Conservation (phyloP, 805 yeast species). For the Maudiozyma saulgeensis region DNA sequence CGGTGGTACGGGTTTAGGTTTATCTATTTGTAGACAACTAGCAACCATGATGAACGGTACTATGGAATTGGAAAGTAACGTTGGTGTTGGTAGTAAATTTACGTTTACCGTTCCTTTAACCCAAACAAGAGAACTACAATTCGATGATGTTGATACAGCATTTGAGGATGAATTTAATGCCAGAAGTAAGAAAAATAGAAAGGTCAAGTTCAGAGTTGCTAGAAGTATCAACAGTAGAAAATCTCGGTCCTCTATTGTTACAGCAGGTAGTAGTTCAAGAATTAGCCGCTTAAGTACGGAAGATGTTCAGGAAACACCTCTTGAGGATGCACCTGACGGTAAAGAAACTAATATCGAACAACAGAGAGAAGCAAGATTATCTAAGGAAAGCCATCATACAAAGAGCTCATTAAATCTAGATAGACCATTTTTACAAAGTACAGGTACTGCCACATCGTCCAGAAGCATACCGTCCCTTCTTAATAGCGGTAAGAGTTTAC, state of each 20-base stretch:
- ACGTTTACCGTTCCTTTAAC: conserved; percentile 68
- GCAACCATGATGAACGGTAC: conserved; percentile 89
- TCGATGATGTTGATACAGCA: conserved; percentile 30
- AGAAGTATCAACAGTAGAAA: conserved; percentile 14
- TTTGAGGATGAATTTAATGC: conserved; percentile 64
- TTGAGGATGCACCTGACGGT: not conserved
- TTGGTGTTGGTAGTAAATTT: conserved; percentile 80
- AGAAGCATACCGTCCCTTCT: conserved; percentile 10
- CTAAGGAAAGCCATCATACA: conserved; percentile 6
- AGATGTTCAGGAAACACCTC: not conserved
- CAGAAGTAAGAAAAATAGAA: conserved; percentile 41
- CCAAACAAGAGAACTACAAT: conserved; percentile 35
- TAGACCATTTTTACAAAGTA: conserved; percentile 30
- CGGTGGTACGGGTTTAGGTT: conserved; percentile 95
- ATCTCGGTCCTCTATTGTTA: conserved; percentile 15
- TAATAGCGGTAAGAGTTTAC: conserved; percentile 17
- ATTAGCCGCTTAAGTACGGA: not conserved
- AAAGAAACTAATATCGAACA: not conserved
- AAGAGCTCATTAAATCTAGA: conserved; percentile 18
- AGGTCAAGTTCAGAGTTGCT: conserved; percentile 30
- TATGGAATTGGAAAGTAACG: conserved; percentile 57
- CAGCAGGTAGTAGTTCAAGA: conserved; percentile 1
- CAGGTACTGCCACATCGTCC: conserved; percentile 33
- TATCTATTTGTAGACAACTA: conserved; percentile 80
- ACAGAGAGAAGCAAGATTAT: too few relatives aligned